phyloP scores from a whole-genome alignment of 2,329 filamentous ascomycete species.

The Fusarium subglutinans region DNA sequence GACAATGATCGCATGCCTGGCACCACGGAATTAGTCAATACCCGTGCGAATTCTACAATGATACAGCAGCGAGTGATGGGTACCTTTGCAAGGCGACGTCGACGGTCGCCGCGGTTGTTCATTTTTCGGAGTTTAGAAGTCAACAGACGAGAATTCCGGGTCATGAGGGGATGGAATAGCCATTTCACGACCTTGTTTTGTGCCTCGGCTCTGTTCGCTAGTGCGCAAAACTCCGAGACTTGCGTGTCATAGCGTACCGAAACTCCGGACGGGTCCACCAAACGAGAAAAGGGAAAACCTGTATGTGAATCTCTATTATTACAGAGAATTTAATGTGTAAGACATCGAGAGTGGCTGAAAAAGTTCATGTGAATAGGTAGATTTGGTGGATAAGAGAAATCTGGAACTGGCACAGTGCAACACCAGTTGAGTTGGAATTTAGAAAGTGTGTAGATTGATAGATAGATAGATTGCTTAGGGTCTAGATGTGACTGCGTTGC shows the following conservation, averaged over 20 bases:
- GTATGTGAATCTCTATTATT: background rate
- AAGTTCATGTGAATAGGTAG: accelerated
- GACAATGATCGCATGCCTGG: background rate
- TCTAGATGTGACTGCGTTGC: background rate
- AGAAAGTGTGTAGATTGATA: background rate
- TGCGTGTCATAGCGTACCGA: background rate
- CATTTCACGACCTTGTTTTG: background rate
- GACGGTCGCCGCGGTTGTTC: background rate
- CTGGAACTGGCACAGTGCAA: background rate
- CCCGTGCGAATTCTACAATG: accelerated
- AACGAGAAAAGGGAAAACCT: background rate
- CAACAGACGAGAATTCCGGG: background rate
- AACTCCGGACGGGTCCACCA: background rate
- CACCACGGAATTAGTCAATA: background rate
- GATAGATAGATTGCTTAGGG: too few species aligned
- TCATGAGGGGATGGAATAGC: background rate
- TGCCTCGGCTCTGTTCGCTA: background rate
- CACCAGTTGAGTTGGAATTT: background rate
- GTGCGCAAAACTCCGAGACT: background rate
- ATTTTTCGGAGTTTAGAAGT: background rate
- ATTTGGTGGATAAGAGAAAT: background rate
- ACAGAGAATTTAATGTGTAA: too few species aligned
- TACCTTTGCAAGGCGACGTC: background rate
- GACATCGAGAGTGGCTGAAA: too few species aligned
- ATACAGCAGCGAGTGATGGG: too few species aligned